Evolutionary conservation across 2,329 filamentous ascomycete species (phyloP).

Genomic region (Tetracladium maxilliforme): DNA sequence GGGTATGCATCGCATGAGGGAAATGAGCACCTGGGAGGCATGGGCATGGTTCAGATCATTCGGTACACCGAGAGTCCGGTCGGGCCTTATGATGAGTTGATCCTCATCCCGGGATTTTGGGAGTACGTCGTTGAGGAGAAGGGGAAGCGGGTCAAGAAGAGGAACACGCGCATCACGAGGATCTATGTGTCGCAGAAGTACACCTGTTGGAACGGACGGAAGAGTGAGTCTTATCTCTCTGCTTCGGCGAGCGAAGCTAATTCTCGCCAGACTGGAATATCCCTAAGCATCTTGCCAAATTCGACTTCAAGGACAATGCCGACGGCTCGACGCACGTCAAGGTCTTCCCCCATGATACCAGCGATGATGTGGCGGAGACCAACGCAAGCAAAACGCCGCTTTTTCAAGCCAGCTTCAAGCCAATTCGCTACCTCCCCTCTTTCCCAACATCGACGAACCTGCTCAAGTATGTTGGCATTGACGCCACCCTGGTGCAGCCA

Average conservation of each 20-base stretch:
- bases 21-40: constrained; percentile 26
- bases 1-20: constrained; percentile 23
- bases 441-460: constrained; percentile 26
- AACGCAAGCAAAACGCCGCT: constrained; percentile 20
- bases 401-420: constrained; percentile 29
- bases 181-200: constrained; percentile 38
- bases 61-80: constrained; percentile 34
- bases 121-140: constrained; percentile 16
- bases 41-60: constrained; percentile 33
- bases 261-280: constrained; percentile 32
- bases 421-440: constrained; percentile 22
- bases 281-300: constrained; percentile 37
- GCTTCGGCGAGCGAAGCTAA: not conserved
- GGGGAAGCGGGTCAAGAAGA: constrained; percentile 15
- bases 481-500: constrained; percentile 28
- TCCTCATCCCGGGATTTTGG: constrained; percentile 30
- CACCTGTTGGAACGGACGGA: constrained; percentile 35
- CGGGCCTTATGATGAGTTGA: constrained; percentile 37
- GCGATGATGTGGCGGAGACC: constrained; percentile 15
- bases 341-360: constrained; percentile 27
- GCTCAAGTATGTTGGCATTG: constrained; percentile 23
- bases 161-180: constrained; percentile 28
- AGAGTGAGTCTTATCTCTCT: constrained; percentile 19
- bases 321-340: constrained; percentile 22
- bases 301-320: constrained; percentile 24